These are phyloP conservation scores for Spathaspora sp. DNA, from an alignment of 805 yeast genomes.

Conservation along the genomic window DNA sequence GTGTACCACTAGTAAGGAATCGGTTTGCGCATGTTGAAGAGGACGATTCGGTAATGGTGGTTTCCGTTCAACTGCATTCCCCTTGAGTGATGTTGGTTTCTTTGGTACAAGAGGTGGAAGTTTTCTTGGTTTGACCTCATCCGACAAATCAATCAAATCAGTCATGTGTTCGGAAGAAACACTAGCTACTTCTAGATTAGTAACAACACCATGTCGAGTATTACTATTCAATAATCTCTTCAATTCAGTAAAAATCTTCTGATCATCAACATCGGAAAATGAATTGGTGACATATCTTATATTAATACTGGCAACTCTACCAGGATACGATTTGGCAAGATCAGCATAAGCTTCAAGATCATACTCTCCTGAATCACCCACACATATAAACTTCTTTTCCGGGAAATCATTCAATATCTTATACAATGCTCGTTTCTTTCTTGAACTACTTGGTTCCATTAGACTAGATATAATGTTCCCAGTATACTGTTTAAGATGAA, in stretches of 20 bases:
- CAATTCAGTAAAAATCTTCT: slow-evolving; percentile 26
- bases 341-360: slow-evolving; percentile 89
- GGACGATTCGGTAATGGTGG: slow-evolving; percentile 33
- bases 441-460: slow-evolving; percentile 81
- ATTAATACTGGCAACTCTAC: slow-evolving; percentile 67
- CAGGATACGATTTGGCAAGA: slow-evolving; percentile 59
- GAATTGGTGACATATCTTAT: slow-evolving; percentile 75
- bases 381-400: slow-evolving; percentile 67
- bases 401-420: slow-evolving; percentile 73
- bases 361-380: slow-evolving; percentile 95
- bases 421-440: slow-evolving; percentile 65
- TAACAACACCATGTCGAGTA: slow-evolving; percentile 4
- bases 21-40: neutral
- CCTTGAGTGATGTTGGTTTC: slow-evolving; percentile 42
- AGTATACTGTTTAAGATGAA: slow-evolving; percentile 82
- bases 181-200: slow-evolving; percentile 2
- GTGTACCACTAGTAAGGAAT: neutral
- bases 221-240: slow-evolving; percentile 17
- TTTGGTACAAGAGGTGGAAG: slow-evolving; percentile 45
- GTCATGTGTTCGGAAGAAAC: slow-evolving; percentile 10
- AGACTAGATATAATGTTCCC: slow-evolving; percentile 80
- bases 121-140: slow-evolving; percentile 12
- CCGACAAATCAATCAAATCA: slow-evolving; percentile 38
- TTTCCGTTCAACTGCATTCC: slow-evolving; percentile 20
- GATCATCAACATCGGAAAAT: slow-evolving; percentile 52